Base-by-base conservation (phyloP, 2,329 filamentous ascomycete species). In the Ambrosiella xylebori region DNA sequence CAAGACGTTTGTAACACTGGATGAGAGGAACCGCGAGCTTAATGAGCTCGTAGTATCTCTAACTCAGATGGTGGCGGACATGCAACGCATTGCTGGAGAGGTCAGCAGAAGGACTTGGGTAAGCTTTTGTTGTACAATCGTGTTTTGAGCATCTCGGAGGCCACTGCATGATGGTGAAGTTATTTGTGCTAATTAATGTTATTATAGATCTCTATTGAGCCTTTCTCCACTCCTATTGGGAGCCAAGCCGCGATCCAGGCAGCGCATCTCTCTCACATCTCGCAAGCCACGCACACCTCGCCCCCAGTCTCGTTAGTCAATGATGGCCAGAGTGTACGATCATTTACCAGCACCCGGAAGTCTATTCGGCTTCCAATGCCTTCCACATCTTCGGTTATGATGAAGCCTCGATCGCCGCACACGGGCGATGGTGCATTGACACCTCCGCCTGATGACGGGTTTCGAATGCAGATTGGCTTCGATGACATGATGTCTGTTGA, bases 71-170 rank as follows among this genome's bases (percentile, higher is more conserved):
- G 83, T 94, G 57, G 80, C 82, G 13, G 88, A 95, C 68, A 94
- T 96, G 76, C 84, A 94, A 67, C 83, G 82, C 67, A 83, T 87
- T 65, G 89, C 89, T 50, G 88, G 86, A 15, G 81, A 88, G 66
- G 85, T 91, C 47, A 94, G 87, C 71, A 80, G 88, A 57, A 82
- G 82, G 66, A 86, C 81, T 66, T 80, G 81, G 74, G 85, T 87
- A 76, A 71, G 81, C 69, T 35, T 17, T n/a, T 11, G 38, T 51
- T 2, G 45, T 27, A 57, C 55, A 57, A 54, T 27, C 38, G 17
- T 15, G 13, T 15, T 17, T 12, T 41, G n/a, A 3, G n/a, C 40
- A 12, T n/a, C 40, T 8, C 44, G 19, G 44, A 47, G 7, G 11
- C 9, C 7, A 47, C 7, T 27, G 4, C 27, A 27, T 27, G 27